Evolutionary conservation across 1,139 yeast species (phyloP), one percentile per base, ranked within the genome.

Genomic region (Yamadazyma songkhlaensis): DNA sequence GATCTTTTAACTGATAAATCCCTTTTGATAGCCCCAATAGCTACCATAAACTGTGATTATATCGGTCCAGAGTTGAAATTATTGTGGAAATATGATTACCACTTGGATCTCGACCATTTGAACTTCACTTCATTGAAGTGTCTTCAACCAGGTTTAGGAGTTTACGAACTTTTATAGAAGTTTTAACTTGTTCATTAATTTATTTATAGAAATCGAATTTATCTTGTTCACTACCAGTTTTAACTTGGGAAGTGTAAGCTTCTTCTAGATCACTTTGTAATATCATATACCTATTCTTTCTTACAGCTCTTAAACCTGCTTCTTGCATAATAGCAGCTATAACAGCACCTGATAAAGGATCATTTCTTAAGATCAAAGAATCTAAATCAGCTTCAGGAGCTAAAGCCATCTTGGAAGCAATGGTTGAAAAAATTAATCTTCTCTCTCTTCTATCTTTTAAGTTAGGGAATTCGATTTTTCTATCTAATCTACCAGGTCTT

Each of bases 321-420:
- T 94, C 99, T 75, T 94, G 98, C 98, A 94, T 92, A 51, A 94
- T 92, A 21, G 98, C 98, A 24, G 98, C 97, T 59, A 94, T 94
- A 43, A 90, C 80, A 6, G 99, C 98, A 54, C 99, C 99, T 29
- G 96, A 86, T 45, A 94, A 74, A 31, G 98, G 96, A 60, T 92
- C 98, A 59, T 94, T 94, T 63, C 98, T 84, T 53, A 89, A 81
- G 52, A 94, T 92, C 51, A 94, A 77, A 20, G 97, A 84, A 64
- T 94, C 98, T 54, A 94, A 76, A 59, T 94, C 99, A 38, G 81
- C 96, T 63, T 94, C 99, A 22, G 98, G 98, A 4, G 98, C 96
- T 49, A 94, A 75, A 2, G 97, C 86, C 99, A 94, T 94, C 57
- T 86, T 88, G 11, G 95, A 77, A n/a, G 98, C 97, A 61, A 94